Evolutionary conservation across 495 filamentous ascomycete species (phyloP).

Genomic region (Aspergillus diversus): DNA sequence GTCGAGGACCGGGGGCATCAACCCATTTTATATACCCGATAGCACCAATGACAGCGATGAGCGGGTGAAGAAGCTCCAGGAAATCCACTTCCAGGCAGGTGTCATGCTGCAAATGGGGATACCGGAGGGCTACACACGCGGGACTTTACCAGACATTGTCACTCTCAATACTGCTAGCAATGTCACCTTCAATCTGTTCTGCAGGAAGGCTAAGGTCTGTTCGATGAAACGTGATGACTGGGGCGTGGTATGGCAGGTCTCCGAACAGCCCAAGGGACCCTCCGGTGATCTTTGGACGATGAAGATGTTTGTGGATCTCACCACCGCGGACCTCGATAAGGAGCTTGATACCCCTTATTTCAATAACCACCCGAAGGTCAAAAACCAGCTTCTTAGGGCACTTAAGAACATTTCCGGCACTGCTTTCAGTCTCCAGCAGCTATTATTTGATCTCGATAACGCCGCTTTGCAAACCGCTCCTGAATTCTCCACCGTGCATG

Average conservation of each 20-base stretch:
- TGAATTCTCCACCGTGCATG: not conserved
- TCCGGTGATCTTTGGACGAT: conserved; percentile 7
- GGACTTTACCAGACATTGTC: conserved; percentile 10
- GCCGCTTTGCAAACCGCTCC: conserved; percentile 6
- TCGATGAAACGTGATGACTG: not conserved
- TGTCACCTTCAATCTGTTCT: conserved; percentile 17
- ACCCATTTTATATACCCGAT: conserved; percentile 13
- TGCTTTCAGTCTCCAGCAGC: conserved; percentile 19
- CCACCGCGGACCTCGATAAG: conserved; percentile 3
- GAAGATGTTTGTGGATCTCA: conserved; percentile 7
- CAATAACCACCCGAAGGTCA: conserved; percentile 7
- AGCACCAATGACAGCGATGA: not conserved
- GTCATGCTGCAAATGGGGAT: conserved; percentile 14
- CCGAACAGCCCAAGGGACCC: not conserved
- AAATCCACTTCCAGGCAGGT: not conserved
- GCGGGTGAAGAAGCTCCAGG: not conserved
- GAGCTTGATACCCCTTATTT: conserved; percentile 14
- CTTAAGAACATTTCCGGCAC: conserved; percentile 16
- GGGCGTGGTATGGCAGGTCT: conserved; percentile 1
- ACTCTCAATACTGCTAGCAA: conserved; percentile 1
- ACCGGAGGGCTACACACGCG: not conserved
- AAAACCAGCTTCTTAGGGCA: not conserved
- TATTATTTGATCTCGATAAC: conserved; percentile 19
- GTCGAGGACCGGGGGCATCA: not conserved
- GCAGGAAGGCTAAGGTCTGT: conserved; percentile 4